These are phyloP conservation scores for Amoebophrya sp. DNA, from an alignment of 169 alveolate species.

Conservation along the genomic window DNA sequence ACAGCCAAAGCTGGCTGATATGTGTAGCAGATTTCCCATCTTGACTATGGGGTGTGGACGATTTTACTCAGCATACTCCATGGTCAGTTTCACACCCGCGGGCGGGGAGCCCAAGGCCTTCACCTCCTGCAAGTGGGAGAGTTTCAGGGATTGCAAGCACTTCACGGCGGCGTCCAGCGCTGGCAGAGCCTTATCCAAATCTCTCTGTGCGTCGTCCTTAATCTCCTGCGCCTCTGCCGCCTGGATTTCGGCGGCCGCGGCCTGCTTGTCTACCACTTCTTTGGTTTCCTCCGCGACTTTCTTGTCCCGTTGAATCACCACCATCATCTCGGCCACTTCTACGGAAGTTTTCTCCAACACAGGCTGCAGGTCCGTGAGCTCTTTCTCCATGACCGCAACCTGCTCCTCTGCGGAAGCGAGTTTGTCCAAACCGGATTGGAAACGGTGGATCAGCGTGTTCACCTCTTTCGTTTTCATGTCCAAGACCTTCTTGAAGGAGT, in stretches of 20 bases:
- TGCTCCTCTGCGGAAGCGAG: conserved; percentile 76
- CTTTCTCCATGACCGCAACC: conserved; percentile 69
- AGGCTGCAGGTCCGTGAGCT: conserved; percentile 78
- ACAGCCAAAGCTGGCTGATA: too few relatives aligned
- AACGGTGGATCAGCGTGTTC: conserved; percentile 4
- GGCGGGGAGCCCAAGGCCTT: conserved; percentile 69
- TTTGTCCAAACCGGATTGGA: conserved; percentile 69
- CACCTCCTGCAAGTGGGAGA: conserved; percentile 54
- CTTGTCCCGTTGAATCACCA: conserved; percentile 73
- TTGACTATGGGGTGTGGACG: too few relatives aligned
- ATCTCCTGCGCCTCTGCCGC: conserved; percentile 58
- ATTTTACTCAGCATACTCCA: too few relatives aligned
- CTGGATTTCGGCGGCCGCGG: conserved; percentile 64
- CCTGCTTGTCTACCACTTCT: conserved; percentile 70
- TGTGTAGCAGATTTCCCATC: too few relatives aligned
- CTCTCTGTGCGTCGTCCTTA: conserved; percentile 65
- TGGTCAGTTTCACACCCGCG: conserved; percentile 58
- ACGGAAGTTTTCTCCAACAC: conserved; percentile 71
- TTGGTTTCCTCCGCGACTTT: conserved; percentile 80
- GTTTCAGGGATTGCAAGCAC: conserved; percentile 56
- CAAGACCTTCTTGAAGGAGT: conserved; percentile 68
- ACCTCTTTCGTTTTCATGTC: conserved; percentile 26
- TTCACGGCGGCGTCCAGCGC: conserved; percentile 59
- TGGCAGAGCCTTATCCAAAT: conserved; percentile 62
- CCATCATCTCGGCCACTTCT: conserved; percentile 76